phyloP scores from a whole-genome alignment of 2,329 filamentous ascomycete genomes.

The Colletotrichum tofieldiae region DNA sequence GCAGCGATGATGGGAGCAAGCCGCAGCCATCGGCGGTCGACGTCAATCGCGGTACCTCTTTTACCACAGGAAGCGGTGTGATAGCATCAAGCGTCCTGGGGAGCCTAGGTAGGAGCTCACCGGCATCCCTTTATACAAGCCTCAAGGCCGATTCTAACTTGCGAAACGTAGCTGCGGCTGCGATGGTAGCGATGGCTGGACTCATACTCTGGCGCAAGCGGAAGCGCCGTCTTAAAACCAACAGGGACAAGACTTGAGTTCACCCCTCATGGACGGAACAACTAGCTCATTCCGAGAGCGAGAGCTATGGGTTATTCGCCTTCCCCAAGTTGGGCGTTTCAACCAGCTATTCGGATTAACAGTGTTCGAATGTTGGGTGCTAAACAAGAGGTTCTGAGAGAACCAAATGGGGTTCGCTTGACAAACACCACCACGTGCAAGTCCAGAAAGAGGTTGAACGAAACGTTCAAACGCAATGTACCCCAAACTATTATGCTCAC shows the following conservation, averaged over 20 bases:
- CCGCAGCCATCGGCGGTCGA: constrained; percentile 3
- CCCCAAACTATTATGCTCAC: too few species aligned
- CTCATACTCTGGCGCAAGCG: constrained; percentile 11
- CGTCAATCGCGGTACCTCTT: background rate
- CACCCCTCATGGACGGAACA: background rate
- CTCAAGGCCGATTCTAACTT: background rate
- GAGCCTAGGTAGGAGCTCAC: constrained; percentile 2
- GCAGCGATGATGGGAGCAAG: background rate
- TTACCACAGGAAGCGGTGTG: constrained; percentile 16
- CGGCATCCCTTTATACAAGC: background rate
- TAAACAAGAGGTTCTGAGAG: too few species aligned
- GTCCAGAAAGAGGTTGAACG: too few species aligned
- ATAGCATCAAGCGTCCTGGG: constrained; percentile 9
- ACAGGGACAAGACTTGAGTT: background rate
- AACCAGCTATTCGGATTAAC: too few species aligned
- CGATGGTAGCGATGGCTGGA: background rate
- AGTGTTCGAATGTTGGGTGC: too few species aligned
- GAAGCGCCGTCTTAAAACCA: background rate
- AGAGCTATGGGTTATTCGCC: too few species aligned
- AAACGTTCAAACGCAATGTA: too few species aligned
- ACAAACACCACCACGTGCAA: background rate
- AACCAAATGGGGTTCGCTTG: too few species aligned
- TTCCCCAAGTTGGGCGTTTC: too few species aligned
- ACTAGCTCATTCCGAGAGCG: too few species aligned
- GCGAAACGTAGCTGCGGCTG: background rate